phyloP scores from a whole-genome alignment of 345 rosid genomes.

The Firmiana major region DNA sequence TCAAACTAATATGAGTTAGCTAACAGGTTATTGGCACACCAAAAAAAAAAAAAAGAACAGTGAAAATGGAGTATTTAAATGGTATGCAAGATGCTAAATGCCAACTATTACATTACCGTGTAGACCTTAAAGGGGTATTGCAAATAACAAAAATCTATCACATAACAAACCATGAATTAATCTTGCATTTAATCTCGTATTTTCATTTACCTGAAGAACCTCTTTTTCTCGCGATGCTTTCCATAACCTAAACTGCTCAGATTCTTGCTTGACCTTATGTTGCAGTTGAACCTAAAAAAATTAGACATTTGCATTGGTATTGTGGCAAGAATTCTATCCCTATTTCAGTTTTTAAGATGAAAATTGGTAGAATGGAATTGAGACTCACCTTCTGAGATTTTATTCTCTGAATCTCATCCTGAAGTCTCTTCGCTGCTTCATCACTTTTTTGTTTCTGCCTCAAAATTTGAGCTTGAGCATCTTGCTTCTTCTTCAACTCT shows the following conservation, averaged over 20 bases:
- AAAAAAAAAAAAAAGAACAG: not conserved
- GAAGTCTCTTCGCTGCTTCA: not conserved
- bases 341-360: not conserved
- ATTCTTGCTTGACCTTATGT: conserved; percentile 16
- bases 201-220: conserved; percentile 77
- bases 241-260: conserved; percentile 41
- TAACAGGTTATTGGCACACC: not conserved
- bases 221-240: conserved; percentile 85
- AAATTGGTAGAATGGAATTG: not conserved
- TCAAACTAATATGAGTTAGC: not conserved
- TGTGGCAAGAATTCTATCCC: not conserved
- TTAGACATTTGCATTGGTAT: not conserved
- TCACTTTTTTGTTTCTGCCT: conserved; percentile 2
- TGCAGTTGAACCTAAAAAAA: conserved; percentile 10
- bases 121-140: not conserved
- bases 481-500: conserved; percentile 42
- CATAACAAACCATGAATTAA: not conserved
- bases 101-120: not conserved
- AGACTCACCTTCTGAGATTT: conserved; percentile 10
- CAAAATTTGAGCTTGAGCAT: not conserved
- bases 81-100: not conserved
- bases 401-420: not conserved
- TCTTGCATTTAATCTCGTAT: not conserved
- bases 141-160: not conserved
- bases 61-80: not conserved